Conservation (phyloP, 2,329 filamentous ascomycete genomes). For the Colletotrichum lupini region DNA sequence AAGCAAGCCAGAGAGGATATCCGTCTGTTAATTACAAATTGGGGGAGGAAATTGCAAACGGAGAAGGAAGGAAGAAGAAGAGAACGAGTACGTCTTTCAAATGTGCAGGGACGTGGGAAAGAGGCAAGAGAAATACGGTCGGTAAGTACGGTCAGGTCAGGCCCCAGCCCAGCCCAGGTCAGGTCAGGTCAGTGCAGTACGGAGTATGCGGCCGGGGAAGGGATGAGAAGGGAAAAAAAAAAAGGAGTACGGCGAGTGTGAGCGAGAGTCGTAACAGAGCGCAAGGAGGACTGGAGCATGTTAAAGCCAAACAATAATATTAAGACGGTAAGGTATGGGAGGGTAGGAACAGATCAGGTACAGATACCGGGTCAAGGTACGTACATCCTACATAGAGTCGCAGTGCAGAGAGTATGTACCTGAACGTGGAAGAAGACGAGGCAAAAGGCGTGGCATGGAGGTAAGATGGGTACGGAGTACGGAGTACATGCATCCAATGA, state of each 20-base stretch:
- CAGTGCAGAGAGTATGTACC: not conserved
- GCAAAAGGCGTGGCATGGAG: not conserved
- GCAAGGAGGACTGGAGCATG: conserved; percentile 29
- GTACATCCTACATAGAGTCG: conserved; percentile 1
- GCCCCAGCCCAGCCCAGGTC: conserved; percentile 30
- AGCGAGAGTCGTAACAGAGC: not conserved
- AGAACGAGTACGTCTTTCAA: conserved; percentile 14
- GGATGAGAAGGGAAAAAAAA: conserved; percentile 24
- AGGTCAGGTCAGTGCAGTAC: conserved; percentile 32
- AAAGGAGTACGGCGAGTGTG: conserved; percentile 5
- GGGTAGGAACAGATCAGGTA: conserved; percentile 11
- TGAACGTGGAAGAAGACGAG: not conserved
- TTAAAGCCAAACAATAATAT: conserved; percentile 36
- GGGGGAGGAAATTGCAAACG: conserved; percentile 35
- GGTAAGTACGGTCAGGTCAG: conserved; percentile 30
- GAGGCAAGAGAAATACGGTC: conserved; percentile 36
- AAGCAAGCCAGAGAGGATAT: conserved; percentile 5
- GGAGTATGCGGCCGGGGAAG: conserved; percentile 29
- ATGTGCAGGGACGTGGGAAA: conserved; percentile 25
- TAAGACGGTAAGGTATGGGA: conserved; percentile 28
- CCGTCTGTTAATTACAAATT: conserved; percentile 33
- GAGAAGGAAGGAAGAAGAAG: conserved; percentile 27
- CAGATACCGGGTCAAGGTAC: not conserved
- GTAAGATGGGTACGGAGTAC: no score
- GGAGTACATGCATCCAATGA: not conserved